Conservation (phyloP, 345 rosid genomes). For the Camelina laxa region DNA sequence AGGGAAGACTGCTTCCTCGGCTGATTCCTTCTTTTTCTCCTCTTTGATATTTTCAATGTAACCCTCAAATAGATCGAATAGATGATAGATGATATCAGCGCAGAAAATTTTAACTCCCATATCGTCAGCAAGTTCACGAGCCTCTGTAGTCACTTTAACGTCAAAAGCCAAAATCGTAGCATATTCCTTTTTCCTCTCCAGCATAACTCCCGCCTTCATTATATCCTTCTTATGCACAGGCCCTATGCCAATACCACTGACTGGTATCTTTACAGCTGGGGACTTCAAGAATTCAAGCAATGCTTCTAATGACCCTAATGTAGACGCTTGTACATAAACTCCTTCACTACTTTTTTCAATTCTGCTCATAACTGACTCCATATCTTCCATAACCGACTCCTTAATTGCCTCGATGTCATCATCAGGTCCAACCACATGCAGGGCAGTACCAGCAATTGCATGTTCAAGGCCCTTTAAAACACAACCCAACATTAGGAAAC, state of each 20-base stretch:
- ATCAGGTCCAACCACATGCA: slow-evolving; percentile 77
- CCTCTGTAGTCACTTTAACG: slow-evolving; percentile 90
- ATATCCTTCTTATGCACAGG: slow-evolving; percentile 94
- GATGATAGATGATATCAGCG: slow-evolving; percentile 96
- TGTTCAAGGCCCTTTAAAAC: slow-evolving; percentile 81
- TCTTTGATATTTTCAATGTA: slow-evolving; percentile 83
- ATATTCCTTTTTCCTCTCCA: slow-evolving; percentile 88
- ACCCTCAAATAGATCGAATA: slow-evolving; percentile 87
- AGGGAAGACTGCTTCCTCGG: slow-evolving; percentile 93
- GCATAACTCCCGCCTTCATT: slow-evolving; percentile 95
- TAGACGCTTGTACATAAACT: slow-evolving; percentile 94
- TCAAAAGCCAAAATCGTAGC: slow-evolving; percentile 97
- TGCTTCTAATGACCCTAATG: slow-evolving; percentile 95
- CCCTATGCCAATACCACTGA: slow-evolving; percentile 88
- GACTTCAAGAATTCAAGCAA: slow-evolving; percentile 89
- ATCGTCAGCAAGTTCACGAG: slow-evolving; percentile 86
- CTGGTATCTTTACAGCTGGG: slow-evolving; percentile 86
- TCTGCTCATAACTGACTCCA: slow-evolving; percentile 82
- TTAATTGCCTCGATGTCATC: slow-evolving; percentile 77
- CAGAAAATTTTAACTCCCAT: slow-evolving; percentile 89
- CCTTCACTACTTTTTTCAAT: slow-evolving; percentile 92
- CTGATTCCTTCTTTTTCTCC: slow-evolving; percentile 92
- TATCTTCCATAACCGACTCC: slow-evolving; percentile 80
- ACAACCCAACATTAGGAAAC: slow-evolving; percentile 18
- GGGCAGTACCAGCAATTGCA: slow-evolving; percentile 93